Evolutionary conservation across 129 eudicot species (phyloP).

Genomic region (Arctium minus): DNA sequence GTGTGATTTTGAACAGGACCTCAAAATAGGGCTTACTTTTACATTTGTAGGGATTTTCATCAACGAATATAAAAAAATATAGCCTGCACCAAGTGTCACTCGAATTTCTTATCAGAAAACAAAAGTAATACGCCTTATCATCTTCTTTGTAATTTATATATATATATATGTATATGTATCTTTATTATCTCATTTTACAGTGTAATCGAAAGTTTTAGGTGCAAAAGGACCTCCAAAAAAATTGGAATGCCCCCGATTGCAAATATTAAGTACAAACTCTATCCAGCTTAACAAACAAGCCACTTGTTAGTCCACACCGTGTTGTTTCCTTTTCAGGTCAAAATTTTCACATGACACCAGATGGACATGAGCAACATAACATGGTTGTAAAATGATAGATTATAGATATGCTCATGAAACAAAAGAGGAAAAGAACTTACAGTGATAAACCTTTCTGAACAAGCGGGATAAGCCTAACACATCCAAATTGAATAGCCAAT

Average conservation of each 20-base stretch:
- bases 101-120: too few species aligned
- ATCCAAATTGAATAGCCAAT: constrained; percentile 90
- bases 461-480: constrained; percentile 81
- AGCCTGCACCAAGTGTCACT: too few species aligned
- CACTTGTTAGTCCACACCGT: not conserved
- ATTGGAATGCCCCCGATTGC: not conserved
- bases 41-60: too few species aligned
- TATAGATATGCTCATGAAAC: not conserved
- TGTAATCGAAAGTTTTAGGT: too few species aligned
- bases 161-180: too few species aligned
- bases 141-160: too few species aligned
- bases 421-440: constrained; percentile 38
- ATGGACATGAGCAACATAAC: not conserved
- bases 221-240: too few species aligned
- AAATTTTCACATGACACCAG: not conserved
- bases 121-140: too few species aligned
- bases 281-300: not conserved
- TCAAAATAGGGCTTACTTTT: too few species aligned
- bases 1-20: too few species aligned
- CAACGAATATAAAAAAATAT: too few species aligned
- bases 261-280: not conserved
- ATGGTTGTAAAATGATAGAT: not conserved
- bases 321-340: not conserved
- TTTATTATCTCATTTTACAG: too few species aligned
- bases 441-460: constrained; percentile 65